These are phyloP conservation scores for Dactylella cylindrospora DNA, from an alignment of 2,329 filamentous ascomycete species.

Conservation along the genomic window DNA sequence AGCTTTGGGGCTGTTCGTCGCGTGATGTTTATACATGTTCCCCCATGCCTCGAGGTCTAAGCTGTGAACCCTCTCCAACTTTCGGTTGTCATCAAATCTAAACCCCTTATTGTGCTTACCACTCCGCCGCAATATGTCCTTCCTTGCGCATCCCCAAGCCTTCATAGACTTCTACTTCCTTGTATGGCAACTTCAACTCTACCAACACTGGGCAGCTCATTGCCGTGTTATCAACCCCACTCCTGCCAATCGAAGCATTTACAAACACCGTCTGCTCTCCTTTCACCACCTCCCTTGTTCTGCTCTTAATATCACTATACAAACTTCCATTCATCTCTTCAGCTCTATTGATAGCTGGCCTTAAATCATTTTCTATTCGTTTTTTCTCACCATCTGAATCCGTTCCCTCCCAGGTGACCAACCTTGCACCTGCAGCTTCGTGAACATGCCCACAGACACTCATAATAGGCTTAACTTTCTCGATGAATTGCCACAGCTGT, in stretches of 20 bases:
- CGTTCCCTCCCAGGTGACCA: conserved; percentile 62
- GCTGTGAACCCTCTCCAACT: neutral
- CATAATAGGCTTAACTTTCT: conserved; percentile 64
- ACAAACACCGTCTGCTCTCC: conserved; percentile 28
- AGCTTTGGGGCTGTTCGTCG: too few relatives aligned
- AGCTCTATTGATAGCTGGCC: neutral
- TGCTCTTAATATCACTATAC: conserved; percentile 10
- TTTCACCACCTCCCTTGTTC: conserved; percentile 6
- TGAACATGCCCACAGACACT: conserved; percentile 75
- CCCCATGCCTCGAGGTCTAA: too few relatives aligned
- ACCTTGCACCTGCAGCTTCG: conserved; percentile 65
- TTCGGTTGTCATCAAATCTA: neutral
- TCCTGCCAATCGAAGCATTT: conserved; percentile 27
- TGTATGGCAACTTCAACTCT: conserved; percentile 25
- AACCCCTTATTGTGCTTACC: neutral
- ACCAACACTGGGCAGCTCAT: conserved; percentile 21
- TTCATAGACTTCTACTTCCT: neutral
- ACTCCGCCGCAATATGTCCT: neutral
- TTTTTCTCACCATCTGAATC: conserved; percentile 5
- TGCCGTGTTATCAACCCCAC: conserved; percentile 10
- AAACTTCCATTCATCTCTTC: conserved; percentile 7
- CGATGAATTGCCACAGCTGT: conserved; percentile 60
- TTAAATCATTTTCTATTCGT: neutral
- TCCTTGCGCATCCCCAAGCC: neutral
- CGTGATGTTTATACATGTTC: too few relatives aligned